Base-by-base conservation (phyloP, 202 grass and related monocot genomes). In the Sporobolus alterniflorus region DNA sequence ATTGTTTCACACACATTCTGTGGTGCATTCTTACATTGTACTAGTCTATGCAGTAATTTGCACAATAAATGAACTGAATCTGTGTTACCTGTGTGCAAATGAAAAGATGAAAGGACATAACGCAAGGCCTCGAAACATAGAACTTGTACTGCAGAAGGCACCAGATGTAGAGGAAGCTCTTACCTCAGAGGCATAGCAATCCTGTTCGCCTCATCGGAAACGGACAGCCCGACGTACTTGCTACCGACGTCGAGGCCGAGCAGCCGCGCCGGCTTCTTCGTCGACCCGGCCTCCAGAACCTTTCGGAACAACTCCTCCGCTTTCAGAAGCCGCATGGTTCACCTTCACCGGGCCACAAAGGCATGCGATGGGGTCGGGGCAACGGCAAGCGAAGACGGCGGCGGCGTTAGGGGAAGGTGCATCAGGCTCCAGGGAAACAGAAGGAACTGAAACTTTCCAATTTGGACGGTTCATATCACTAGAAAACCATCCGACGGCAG, bases 221-320 rank as follows among this genome's bases (percentile, higher is more conserved):
- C 63, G 4, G 90, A 90, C 71, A 98, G 49, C 33, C 92, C 90
- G 11, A 98, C 92, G 78, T 95, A 95, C 75, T 95, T 95, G 29
- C 87, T 82, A 3, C 92, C 95, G 9, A 98, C 95, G 77, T 98
- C 95, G 54, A 98, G 88, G 73, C 95, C 95, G 20, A 98, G 88
- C 50, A 98, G 82, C 32, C 84, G 86, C 14, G 61, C 11, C 51
- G 86, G 66, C 64, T 88, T 82, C 24, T 42, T 33, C 40, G 48
- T 69, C 15, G 61, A 83, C 64, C 82, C 73, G 0, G 32, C 73
- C 54, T 85, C 82, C 25, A 91, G 76, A 60, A 91, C 84, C 87
- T 98, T 92, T 68, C 77, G 86, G 51, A 98, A 95, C 60, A 95
- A 52, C 48, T 63, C 79, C 39, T 77, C 76, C 6, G 90, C 88